Evolutionary conservation across 208 protist species (phyloP).

Genomic region (Wallacemonas collosoma): DNA sequence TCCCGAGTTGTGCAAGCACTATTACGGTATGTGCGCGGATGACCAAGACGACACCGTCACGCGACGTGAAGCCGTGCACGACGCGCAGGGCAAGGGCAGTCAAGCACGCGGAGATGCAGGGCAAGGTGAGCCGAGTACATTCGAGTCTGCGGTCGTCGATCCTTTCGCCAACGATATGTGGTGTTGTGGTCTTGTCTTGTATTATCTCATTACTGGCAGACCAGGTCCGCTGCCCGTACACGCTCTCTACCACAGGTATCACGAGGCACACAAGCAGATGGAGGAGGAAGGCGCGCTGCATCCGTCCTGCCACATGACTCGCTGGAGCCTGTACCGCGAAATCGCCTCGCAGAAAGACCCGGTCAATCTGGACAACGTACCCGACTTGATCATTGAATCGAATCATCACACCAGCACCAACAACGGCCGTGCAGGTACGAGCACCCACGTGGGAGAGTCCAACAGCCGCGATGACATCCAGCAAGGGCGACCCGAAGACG

Average conservation of each 20-base stretch:
- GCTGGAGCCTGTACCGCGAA: conserved; percentile 74
- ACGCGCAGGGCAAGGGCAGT: too few relatives aligned
- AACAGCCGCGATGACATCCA: too few relatives aligned
- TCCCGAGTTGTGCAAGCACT: conserved; percentile 83
- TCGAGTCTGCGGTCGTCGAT: conserved; percentile 23
- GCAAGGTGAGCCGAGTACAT: conserved; percentile 7
- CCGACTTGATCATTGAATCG: conserved; percentile 34
- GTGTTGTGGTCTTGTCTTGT: conserved; percentile 76
- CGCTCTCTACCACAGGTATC: conserved; percentile 29
- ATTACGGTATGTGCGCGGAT: conserved; percentile 46
- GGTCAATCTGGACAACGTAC: conserved; percentile 54
- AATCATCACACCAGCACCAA: conserved; percentile 15
- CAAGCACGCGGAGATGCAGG: not conserved
- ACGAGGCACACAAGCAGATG: conserved; percentile 20
- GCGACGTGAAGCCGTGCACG: too few relatives aligned
- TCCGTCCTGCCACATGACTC: conserved; percentile 26
- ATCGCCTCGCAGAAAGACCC: conserved; percentile 51
- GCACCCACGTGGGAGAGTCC: too few relatives aligned
- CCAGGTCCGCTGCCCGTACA: conserved; percentile 55
- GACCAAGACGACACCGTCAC: conserved; percentile 8
- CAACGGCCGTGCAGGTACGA: not conserved
- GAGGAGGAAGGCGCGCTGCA: conserved; percentile 15
- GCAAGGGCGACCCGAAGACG: too few relatives aligned
- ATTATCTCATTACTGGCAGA: conserved; percentile 72
- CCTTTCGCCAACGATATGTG: conserved; percentile 77